Percentiles rank a stretch among this genome's conserved stretches.
Evolutionary conservation across 768 basidiomycete genomes (phyloP).

Genomic region (Collybiopsis luxurians): DNA sequence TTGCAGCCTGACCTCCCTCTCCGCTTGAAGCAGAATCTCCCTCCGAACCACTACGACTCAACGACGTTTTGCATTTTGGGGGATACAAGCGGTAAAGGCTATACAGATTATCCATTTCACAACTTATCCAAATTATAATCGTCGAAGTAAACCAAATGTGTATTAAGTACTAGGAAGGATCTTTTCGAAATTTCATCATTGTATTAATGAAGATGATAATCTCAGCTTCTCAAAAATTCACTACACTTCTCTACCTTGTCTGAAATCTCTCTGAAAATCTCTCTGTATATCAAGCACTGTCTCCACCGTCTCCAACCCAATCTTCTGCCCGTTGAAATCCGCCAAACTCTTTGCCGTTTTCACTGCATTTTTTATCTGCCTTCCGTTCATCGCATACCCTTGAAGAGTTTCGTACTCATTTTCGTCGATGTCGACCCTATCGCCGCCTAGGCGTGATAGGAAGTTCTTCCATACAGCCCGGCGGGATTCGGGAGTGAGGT

Average conservation of each 20-base stretch:
- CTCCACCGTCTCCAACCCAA: conserved; percentile 26
- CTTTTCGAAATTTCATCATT: too few species aligned
- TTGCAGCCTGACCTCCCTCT: conserved; percentile 29
- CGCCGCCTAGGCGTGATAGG: conserved; percentile 8
- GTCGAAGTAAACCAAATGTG: too few species aligned
- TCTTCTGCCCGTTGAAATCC: conserved; percentile 20
- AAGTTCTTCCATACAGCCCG: background rate
- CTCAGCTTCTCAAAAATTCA: too few species aligned
- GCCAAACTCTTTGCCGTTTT: conserved; percentile 16
- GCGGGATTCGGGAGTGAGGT: background rate
- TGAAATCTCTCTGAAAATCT: conserved; percentile 23
- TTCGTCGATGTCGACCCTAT: conserved; percentile 15
- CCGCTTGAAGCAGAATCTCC: conserved; percentile 22
- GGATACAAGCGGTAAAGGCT: conserved; percentile 18
- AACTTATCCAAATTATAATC: too few species aligned
- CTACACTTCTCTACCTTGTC: too few species aligned
- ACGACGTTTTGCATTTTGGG: conserved; percentile 23
- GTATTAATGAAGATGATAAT: too few species aligned
- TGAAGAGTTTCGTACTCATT: conserved; percentile 11
- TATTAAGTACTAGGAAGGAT: too few species aligned
- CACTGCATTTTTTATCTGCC: conserved; percentile 17
- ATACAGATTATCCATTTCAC: conserved; percentile 20
- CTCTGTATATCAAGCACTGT: conserved; percentile 34
- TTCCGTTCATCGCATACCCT: conserved; percentile 12
- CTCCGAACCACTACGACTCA: conserved; percentile 19